Conservation (phyloP, 2,329 filamentous ascomycete genomes). For the Lachnellula subtilissima region DNA sequence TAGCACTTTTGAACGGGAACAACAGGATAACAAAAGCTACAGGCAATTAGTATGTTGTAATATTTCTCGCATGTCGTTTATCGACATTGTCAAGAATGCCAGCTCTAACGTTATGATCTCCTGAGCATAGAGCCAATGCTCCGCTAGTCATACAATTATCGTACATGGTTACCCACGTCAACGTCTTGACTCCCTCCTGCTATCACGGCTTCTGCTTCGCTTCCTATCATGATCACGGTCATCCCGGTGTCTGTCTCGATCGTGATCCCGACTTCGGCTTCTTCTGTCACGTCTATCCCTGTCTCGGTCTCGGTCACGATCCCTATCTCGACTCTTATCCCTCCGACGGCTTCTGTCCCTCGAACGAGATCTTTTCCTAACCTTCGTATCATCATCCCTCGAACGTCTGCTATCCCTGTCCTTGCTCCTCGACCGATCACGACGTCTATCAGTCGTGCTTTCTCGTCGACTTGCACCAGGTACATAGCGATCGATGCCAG, state of each 20-base stretch:
- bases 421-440: constrained; percentile 1
- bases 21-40: too few relatives aligned
- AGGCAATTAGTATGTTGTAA: too few relatives aligned
- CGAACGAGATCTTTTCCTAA: constrained; percentile 2
- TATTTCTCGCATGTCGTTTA: too few relatives aligned
- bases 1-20: too few relatives aligned
- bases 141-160: not conserved
- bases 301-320: constrained; percentile 15
- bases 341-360: constrained; percentile 3
- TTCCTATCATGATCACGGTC: constrained; percentile 18
- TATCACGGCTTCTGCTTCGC: constrained; percentile 17
- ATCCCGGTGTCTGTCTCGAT: constrained; percentile 19
- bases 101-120: too few relatives aligned
- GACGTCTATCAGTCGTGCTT: constrained; percentile 13
- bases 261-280: constrained; percentile 16
- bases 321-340: constrained; percentile 20
- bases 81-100: too few relatives aligned
- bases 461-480: constrained; percentile 25
- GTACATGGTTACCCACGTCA: not conserved
- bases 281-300: constrained; percentile 3
- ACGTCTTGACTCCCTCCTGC: constrained; percentile 5
- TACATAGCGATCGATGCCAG: constrained; percentile 32
- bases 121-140: too few relatives aligned
- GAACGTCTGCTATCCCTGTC: constrained; percentile 5
- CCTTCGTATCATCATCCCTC: constrained; percentile 1